Percentiles rank a stretch among this genome's conserved stretches.
Conservation (phyloP, 768 basidiomycete genomes). For the Auricularia heimuer region DNA sequence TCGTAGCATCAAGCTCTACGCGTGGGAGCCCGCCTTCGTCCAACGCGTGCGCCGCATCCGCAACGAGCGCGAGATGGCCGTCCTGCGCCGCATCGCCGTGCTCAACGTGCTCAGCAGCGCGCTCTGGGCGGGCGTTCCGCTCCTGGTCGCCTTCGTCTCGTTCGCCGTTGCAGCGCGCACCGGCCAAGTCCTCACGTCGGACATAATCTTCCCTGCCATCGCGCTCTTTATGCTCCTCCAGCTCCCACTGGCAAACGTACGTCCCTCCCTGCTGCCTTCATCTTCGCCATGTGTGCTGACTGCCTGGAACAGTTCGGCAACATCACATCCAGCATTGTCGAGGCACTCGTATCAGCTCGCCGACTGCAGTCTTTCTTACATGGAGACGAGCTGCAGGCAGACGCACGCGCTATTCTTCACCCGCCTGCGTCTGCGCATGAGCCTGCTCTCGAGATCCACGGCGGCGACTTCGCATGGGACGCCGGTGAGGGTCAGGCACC, state of each 20-base stretch:
- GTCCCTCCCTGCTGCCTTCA: slow-evolving; percentile 9
- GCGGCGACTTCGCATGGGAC: slow-evolving; percentile 79
- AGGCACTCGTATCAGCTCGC: slow-evolving; percentile 73
- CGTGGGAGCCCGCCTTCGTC: slow-evolving; percentile 90
- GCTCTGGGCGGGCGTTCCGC: slow-evolving; percentile 60
- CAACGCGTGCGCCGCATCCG: slow-evolving; percentile 68
- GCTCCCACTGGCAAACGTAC: slow-evolving; percentile 77
- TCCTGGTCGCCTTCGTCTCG: slow-evolving; percentile 74
- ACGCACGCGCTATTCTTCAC: slow-evolving; percentile 50
- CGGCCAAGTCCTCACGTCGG: slow-evolving; percentile 50
- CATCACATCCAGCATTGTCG: slow-evolving; percentile 73
- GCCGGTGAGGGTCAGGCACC: slow-evolving; percentile 39
- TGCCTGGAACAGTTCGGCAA: slow-evolving; percentile 42
- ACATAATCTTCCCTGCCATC: slow-evolving; percentile 91
- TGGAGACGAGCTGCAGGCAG: slow-evolving; percentile 70
- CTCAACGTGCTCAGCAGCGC: slow-evolving; percentile 51
- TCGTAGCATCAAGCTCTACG: slow-evolving; percentile 75
- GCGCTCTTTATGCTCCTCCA: slow-evolving; percentile 80
- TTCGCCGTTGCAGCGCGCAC: slow-evolving; percentile 56
- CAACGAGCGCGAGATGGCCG: slow-evolving; percentile 71
- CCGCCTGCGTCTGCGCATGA: neutral
- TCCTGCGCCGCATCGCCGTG: slow-evolving; percentile 77
- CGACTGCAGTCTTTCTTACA: slow-evolving; percentile 68
- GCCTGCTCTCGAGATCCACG: slow-evolving; percentile 55
- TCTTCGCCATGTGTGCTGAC: neutral